Evolutionary conservation across 495 filamentous ascomycete species (phyloP), one percentile per base, ranked within the genome.

Genomic region (Emericellopsis terricola): DNA sequence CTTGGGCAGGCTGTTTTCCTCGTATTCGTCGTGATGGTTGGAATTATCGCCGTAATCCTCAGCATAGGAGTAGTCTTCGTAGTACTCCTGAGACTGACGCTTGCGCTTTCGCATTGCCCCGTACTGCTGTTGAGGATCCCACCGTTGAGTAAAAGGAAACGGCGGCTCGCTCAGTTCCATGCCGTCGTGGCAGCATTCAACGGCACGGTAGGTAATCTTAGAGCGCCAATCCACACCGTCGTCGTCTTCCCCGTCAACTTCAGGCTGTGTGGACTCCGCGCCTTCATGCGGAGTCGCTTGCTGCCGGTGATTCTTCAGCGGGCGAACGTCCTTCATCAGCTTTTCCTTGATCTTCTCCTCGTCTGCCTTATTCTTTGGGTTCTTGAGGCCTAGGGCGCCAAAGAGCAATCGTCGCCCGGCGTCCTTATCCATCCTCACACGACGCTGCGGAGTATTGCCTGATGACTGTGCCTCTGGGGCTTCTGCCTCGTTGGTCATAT

Each of bases 121-220:
- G 14, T 45, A 38, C 43, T 72, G 59, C 38, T 86, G 78, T 34
- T 81, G 75, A 3, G 66, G 59, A 53, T 94, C 81, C 85, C 84
- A 94, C 34, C 78, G 72, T 50, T 92, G 82, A 9, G 75, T 57
- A 42, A 96, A 97, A 0, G 89, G 89, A 47, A 92, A 96, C 2
- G 81, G 80, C 0, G 89, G 86, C 15, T 75, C 65, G 36, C 69
- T 83, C 20, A 94, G 60, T 37, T 71, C 56, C 31, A 85, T 57
- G n/a, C 71, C 72, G 15, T 84, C 72, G 32, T 73, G 55, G 39
- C 76, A 68, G 50, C 89, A 94, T 49, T 97, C 89, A 8, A 84
- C 76, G 29, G 84, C 87, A 31, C 60, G 61, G 34, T 65, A 69
- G 27, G 58, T 65, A 23, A 94, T 75, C 47, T 75, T 87, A 7